Evolutionary conservation across 129 eudicot species (phyloP), one percentile per base, ranked within the genome.

Genomic region (Saussurea involucrata): DNA sequence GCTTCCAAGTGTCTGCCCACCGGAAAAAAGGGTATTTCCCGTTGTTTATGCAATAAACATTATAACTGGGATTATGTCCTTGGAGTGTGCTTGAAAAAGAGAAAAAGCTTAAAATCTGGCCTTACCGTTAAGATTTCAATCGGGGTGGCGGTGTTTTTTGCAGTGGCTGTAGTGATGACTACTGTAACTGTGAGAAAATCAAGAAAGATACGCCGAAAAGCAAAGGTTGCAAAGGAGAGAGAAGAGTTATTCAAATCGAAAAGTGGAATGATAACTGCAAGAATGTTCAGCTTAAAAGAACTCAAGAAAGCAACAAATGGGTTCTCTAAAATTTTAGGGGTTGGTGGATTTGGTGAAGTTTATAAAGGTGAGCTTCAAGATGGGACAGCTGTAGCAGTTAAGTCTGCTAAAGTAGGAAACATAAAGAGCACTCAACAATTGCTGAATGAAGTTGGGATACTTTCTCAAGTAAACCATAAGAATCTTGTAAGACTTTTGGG

Each of bases 271-370:
- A 87, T 70, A 82, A 68, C 85, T 3, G 81, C 92, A 22, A 84
- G 85, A 57, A 79, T 85, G 85, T 87, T 87, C 58, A 82, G 83
- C 37, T 61, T 82, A 29, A 87, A 84, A 76, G 90, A 87, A 66
- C 66, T 87, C 65, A 81, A 78, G 68, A 78, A 84, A 78, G 88
- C 90, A 61, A 84, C 88, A 64, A 70, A 81, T 49, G 78, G 86
- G 40, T 81, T 87, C 76, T 74, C 86, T 2, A 78, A 71, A 78
- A 75, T 84, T 61, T 78, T 87, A 66, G 88, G 90, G 5, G 42
- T 66, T 40, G 90, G 90, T 29, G 88, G 90, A 5, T 84, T 78
- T 11, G 90, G 90, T 66, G 88, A 84, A 84, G 90, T 87, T 33
- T 84, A 87, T 71, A 87, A 78, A 84, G 91, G 86, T 12, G 71